These are phyloP conservation scores for Vitis cinerea DNA, from an alignment of 164 flowering plant species.

Conservation along the genomic window DNA sequence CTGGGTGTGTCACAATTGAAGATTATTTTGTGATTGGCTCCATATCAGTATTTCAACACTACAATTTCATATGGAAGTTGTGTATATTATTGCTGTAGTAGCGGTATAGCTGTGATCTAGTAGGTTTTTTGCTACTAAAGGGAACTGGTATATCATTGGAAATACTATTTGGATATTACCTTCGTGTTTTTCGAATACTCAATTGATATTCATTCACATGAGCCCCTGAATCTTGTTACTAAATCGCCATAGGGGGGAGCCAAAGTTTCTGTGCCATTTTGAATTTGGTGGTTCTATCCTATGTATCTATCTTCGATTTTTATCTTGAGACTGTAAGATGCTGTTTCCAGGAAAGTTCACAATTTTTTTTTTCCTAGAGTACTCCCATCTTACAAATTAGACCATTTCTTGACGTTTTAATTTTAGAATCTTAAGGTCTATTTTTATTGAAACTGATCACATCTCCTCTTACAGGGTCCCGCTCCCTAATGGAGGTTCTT, in stretches of 20 bases:
- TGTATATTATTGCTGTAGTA: background rate
- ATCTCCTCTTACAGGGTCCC: conserved; percentile 61
- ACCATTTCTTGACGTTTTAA: background rate
- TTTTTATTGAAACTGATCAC: conserved; percentile 10
- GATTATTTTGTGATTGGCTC: background rate
- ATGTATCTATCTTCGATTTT: background rate
- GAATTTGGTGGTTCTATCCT: background rate
- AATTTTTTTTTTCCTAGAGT: background rate
- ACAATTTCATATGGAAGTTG: background rate
- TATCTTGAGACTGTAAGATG: background rate
- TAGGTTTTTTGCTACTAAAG: background rate
- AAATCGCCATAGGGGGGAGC: background rate
- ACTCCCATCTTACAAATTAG: background rate
- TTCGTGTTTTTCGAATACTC: background rate
- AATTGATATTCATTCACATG: background rate
- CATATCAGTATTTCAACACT: background rate
- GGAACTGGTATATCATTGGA: background rate
- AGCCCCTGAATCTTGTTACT: too few species aligned
- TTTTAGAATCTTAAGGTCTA: background rate
- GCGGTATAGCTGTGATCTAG: background rate
- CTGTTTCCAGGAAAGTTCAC: background rate
- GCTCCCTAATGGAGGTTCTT: conserved; percentile 83
- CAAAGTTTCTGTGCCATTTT: background rate
- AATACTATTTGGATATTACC: background rate
- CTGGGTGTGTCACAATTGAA: background rate